Conservation (phyloP, 2,329 filamentous ascomycete species). For the Biscogniauxia mediterranea region DNA sequence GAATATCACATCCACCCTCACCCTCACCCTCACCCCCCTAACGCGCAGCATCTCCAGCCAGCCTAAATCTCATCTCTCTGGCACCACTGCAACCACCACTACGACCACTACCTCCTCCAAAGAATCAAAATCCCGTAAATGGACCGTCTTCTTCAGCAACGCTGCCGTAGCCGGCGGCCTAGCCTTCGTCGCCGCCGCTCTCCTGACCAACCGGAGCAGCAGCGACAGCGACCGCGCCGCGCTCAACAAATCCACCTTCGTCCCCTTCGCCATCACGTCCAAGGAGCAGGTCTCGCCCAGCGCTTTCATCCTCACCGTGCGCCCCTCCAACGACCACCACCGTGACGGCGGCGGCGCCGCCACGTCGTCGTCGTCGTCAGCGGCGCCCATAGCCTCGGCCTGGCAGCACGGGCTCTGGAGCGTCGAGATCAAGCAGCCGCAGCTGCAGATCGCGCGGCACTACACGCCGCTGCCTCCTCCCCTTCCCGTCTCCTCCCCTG, state of each 20-base stretch:
- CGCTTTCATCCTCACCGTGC: slow-evolving; percentile 66
- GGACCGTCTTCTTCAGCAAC: not conserved
- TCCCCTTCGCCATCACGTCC: slow-evolving; percentile 61
- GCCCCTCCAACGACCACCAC: slow-evolving; percentile 27
- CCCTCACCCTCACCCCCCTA: not conserved
- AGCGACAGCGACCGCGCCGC: slow-evolving; percentile 10
- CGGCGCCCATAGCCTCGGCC: slow-evolving; percentile 34
- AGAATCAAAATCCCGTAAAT: not conserved
- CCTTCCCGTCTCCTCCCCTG: slow-evolving; percentile 37
- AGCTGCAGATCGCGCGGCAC: slow-evolving; percentile 84
- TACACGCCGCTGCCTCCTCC: slow-evolving; percentile 78
- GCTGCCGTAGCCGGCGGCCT: slow-evolving; percentile 5
- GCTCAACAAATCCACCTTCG: slow-evolving; percentile 61
- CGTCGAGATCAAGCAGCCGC: slow-evolving; percentile 90
- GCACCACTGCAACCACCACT: too few relatives aligned
- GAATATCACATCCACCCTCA: not conserved
- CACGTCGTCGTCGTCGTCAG: not conserved
- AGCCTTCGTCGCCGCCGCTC: not conserved
- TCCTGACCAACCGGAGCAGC: too few relatives aligned
- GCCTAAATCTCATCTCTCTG: not conserved
- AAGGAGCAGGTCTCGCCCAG: slow-evolving; percentile 64
- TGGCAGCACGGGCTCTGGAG: slow-evolving; percentile 75
- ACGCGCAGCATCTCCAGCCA: not conserved
- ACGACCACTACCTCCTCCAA: not conserved
- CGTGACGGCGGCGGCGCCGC: too few relatives aligned